Conservation (phyloP, 2,329 filamentous ascomycete genomes). For the Claviceps monticola region DNA sequence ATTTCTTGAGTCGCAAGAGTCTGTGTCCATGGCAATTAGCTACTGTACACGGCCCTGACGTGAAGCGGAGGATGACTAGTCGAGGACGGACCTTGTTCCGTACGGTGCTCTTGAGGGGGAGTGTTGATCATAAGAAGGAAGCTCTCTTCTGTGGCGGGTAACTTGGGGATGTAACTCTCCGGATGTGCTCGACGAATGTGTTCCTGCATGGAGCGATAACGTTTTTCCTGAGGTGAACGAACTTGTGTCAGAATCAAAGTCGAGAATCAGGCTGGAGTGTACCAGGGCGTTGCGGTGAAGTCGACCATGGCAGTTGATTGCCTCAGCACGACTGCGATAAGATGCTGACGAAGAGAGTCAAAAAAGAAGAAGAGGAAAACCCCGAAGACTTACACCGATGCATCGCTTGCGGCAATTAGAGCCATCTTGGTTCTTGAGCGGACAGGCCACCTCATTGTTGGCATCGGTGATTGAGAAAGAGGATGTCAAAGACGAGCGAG, state of each 20-base stretch:
- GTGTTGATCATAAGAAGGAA: slow-evolving; percentile 93
- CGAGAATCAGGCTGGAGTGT: background rate
- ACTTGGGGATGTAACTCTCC: slow-evolving; percentile 93
- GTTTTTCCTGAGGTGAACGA: slow-evolving; percentile 56
- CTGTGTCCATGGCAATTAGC: slow-evolving; percentile 12
- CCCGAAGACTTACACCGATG: slow-evolving; percentile 67
- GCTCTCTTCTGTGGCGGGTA: slow-evolving; percentile 95
- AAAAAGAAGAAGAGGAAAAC: background rate
- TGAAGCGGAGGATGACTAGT: slow-evolving; percentile 19
- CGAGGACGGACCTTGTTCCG: slow-evolving; percentile 19
- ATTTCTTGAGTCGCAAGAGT: slow-evolving; percentile 43
- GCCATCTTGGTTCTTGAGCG: slow-evolving; percentile 88
- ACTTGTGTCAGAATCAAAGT: background rate
- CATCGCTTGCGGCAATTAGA: slow-evolving; percentile 96
- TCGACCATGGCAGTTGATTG: background rate
- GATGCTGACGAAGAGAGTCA: background rate
- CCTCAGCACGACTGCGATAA: background rate
- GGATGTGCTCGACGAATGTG: slow-evolving; percentile 95
- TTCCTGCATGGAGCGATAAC: slow-evolving; percentile 98
- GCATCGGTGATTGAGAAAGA: slow-evolving; percentile 86
- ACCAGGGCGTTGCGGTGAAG: background rate
- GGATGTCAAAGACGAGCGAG: slow-evolving; percentile 71
- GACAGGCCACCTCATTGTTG: slow-evolving; percentile 94
- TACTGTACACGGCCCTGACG: background rate
- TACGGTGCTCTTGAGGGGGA: slow-evolving; percentile 57